phyloP scores from a whole-genome alignment of 2,329 filamentous ascomycete genomes.

The Cercospora nicotianae region DNA sequence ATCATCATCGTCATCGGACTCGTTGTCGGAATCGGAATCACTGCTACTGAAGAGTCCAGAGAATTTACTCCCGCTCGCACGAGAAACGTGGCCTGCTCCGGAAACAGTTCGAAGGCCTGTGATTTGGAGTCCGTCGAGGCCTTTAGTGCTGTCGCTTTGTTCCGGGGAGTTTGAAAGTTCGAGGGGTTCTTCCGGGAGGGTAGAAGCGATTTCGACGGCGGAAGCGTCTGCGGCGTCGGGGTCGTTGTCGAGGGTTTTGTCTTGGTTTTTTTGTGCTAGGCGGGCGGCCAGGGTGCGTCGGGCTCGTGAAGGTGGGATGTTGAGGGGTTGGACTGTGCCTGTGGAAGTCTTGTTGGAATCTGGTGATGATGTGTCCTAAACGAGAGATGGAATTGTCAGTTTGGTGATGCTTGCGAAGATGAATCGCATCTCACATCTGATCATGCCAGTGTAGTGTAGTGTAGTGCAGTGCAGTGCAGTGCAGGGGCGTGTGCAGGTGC shows the following conservation, averaged over 20 bases:
- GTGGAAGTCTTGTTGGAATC: constrained; percentile 32
- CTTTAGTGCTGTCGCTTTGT: constrained; percentile 1
- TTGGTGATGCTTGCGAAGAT: not conserved
- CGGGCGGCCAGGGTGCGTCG: constrained; percentile 87
- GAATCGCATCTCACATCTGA: constrained; percentile 3
- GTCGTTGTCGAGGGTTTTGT: constrained; percentile 34
- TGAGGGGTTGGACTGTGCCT: constrained; percentile 68
- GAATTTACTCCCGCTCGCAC: constrained; percentile 27
- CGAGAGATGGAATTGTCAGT: constrained; percentile 9
- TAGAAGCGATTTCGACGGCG: constrained; percentile 33
- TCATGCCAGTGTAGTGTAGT: not conserved
- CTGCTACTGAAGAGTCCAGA: constrained; percentile 35
- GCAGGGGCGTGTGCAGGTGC: not conserved
- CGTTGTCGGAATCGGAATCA: constrained; percentile 37
- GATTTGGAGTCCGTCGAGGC: constrained; percentile 30
- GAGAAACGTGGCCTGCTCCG: constrained; percentile 15
- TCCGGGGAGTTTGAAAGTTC: constrained; percentile 14
- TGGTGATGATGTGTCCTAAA: constrained; percentile 17
- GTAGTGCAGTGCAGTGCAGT: not conserved
- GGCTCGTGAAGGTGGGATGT: constrained; percentile 81
- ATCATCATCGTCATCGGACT: constrained; percentile 51
- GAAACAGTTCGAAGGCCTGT: constrained; percentile 29
- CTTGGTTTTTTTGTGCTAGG: constrained; percentile 57
- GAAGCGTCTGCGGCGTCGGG: constrained; percentile 37
- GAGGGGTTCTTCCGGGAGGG: constrained; percentile 36